Evolutionary conservation across 176 grass and related monocot genomes (phyloP), one percentile per base, ranked within the genome.

Genomic region (Eremochloa ophiuroides): DNA sequence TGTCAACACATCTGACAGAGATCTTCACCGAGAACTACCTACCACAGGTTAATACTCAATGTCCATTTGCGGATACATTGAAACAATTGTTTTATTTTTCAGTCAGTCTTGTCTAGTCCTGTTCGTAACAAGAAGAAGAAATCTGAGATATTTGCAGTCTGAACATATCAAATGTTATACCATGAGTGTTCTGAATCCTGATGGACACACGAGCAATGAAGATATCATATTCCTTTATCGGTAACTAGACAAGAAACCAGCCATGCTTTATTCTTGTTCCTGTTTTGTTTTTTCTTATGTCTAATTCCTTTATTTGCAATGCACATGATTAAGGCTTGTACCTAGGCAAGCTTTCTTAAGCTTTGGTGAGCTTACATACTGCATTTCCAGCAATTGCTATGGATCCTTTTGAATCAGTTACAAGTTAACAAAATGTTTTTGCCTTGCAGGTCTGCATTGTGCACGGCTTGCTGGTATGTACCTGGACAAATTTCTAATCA

Each of bases 1-100:
- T 98, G 60, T 93, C 92, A 74, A 94, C 95, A 86, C 95, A 98
- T 93, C 86, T 98, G 88, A 86, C 88, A 15, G 92, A 94, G 75
- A 93, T 98, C 43, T 91, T 98, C 75, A 83, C 86, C 3, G 84
- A 87, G 69, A 92, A 87, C 66, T 93, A 88, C 71, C 80, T 98
- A 84, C 92, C 88, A 26, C 83, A 94, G 95, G 95, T 97, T 84
- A 82, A 64, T 76, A 77, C 20, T 50, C 48, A 76, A 66, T 83
- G 80, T 58, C 39, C 71, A 55, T 31, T 47, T 68, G 8, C 58
- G 76, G 33, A 39, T 85, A 65, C 62, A 31, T 53, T 60, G 40
- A 69, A 80, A 53, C 1, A 17, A 37, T 59, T 76, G 30, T 51
- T 53, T 67, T 43, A 35, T 74, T 80, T 83, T 85, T 66, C 65